Evolutionary conservation across 2,329 filamentous ascomycete genomes (phyloP), one percentile per base, ranked within the genome.

Genomic region (Tolypocladium tundrense): DNA sequence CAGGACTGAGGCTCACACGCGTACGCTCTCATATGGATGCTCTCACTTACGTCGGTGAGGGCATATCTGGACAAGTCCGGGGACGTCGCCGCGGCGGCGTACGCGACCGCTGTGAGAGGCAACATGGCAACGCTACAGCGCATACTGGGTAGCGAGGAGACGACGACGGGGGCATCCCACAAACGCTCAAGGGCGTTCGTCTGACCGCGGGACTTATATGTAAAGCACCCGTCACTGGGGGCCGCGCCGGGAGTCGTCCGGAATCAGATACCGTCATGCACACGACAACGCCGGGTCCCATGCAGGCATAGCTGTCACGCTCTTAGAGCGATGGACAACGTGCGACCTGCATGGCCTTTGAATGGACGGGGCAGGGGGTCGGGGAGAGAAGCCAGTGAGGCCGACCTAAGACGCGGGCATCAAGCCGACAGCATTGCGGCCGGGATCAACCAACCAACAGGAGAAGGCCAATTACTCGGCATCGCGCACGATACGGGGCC

Each of bases 61-160:
- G 71, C 73, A 65, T 73, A 73, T 51, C 60, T 61, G 31, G 71
- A 62, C 35, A 73, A 58, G 55, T 72, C 69, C 37, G 24, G 24
- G 21, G 45, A 14, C 52, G 41, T 7, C 9, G 53, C 50, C 5
- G 43, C 57, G 43, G 14, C 48, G 31, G 19, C 31, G 48, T 41
- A 19, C 50, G 24, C 16, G 31, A 50, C 7, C 1, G 55, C 52
- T 5, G 52, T 13, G 48, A 51, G 51, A 1, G 53, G 45, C 45
- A 43, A 43, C 51, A 57, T 48, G 4, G 55, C 39, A 31, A 11
- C 48, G 7, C 31, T 14, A 9, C 48, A 52, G 37, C 48, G 48
- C 48, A 35, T 52, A 5, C 4, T 8, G 27, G 31, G n/a, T 16
- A 52, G 19, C 3, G 48, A 52, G 2, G 48, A 52, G 31, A 19